Evolutionary conservation across 768 basidiomycete genomes (phyloP), one percentile per base, ranked within the genome.

Genomic region (Termitomyces bulborhizus): DNA sequence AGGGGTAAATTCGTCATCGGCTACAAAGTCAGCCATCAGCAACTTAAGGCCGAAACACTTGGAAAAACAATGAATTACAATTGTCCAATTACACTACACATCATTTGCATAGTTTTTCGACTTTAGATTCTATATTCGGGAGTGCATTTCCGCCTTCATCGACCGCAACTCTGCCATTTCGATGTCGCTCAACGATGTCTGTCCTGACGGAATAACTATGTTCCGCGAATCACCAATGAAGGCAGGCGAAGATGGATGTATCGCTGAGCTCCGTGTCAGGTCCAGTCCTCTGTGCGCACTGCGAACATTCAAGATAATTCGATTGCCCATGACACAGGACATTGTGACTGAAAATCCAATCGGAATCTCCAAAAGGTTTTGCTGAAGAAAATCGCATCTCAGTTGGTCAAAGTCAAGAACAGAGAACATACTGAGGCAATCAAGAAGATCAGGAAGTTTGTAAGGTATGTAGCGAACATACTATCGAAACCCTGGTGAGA

Each of bases 311-410:
- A 84, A 69, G 26, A 80, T 74, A 13, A 83, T 72, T 21, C 82
- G 71, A 62, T 78, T 84, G n/a, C 79, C 73, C 51, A 84, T 69
- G 6, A 81, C 77, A 61, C 79, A 82, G 0, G 82, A 80, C 66
- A 85, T 70, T 1, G 82, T 80, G 21, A 82, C 72, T 3, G 80
- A 73, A 65, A 83, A 85, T 13, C 78, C 80, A 54, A 84, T 75
- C 0, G 82, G 79, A 24, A 81, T 74, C 67, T 82, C 82, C 13
- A 80, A 62, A 6, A 77, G 71, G 8, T 61, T 63, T 44, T 63
- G 49, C 78, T 79, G 57, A 13, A 43, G 15, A 44, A 34, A 21
- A 51, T 46, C 11, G 44, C 29, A 16, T 0, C 32, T 43, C 11
- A 16, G 18, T 13, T 36, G 13, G 37, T 24, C 26, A 32, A n/a